Conservation (phyloP, 352 stramenopile genomes). For the Pythium apleroticum region DNA sequence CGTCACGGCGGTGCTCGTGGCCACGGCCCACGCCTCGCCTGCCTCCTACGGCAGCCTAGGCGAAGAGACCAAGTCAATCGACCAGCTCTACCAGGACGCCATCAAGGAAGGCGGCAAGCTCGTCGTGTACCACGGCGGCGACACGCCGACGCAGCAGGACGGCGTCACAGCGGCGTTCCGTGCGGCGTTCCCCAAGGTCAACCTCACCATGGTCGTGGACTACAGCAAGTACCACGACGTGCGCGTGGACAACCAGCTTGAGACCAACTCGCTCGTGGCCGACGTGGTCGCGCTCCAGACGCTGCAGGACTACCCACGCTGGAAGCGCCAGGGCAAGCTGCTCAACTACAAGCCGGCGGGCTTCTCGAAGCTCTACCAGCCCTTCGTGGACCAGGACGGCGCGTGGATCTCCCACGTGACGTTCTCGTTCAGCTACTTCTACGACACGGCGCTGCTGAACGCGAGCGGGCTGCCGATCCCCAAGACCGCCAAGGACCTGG, state of each 20-base stretch:
- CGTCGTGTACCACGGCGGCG: constrained; percentile 42
- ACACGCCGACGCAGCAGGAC: constrained; percentile 29
- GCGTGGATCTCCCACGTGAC: constrained; percentile 42
- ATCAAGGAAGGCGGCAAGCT: constrained; percentile 54
- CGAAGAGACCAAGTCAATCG: constrained; percentile 48
- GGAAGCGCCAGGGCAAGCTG: constrained; percentile 40
- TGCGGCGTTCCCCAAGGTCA: constrained; percentile 46
- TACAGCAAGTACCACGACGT: constrained; percentile 62
- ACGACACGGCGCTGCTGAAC: constrained; percentile 30
- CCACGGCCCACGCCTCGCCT: too few relatives aligned
- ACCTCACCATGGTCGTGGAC: constrained; percentile 59
- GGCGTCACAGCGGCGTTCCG: constrained; percentile 28
- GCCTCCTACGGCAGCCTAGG: too few relatives aligned
- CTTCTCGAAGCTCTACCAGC: constrained; percentile 53
- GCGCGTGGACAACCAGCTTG: constrained; percentile 62
- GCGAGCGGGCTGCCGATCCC: constrained; percentile 11
- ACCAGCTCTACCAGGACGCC: constrained; percentile 49
- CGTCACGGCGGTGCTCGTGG: background rate
- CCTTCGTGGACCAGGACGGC: constrained; percentile 33
- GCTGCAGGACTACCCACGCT: constrained; percentile 55
- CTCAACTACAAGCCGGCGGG: constrained; percentile 53
- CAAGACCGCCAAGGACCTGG: constrained; percentile 32
- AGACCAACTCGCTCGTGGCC: constrained; percentile 41
- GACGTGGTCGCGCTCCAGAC: constrained; percentile 51
- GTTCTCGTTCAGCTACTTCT: constrained; percentile 48